Evolutionary conservation across 257 asterid species (phyloP), one percentile per base, ranked within the genome.

Genomic region (Capsicum pubescens): DNA sequence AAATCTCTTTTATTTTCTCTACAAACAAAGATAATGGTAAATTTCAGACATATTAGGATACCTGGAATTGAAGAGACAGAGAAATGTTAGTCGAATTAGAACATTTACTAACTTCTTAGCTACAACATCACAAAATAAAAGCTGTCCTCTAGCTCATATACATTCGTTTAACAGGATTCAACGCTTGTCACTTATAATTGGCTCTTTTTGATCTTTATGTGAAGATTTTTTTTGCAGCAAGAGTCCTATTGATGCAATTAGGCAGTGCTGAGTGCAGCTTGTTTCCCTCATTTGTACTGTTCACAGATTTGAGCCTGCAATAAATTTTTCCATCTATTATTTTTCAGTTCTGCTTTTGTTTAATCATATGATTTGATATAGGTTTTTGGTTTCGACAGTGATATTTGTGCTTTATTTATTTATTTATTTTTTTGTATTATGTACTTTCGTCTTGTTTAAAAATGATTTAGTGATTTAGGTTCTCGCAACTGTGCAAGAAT

Each of bases 401-500:
- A 13, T 72, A 11, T 67, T 10, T 82, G 3, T n/a, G 36, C 83
- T 71, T 59, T 85, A 61, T 66, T 26, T 26, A 26, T 82, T 36
- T 26, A 44, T 44, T 13, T 86, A 26, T 58, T 87, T 82, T 84
- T 66, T 82, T 89, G 85, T 52, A 76, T 14, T 61, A 11, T 52
- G 19, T 86, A 88, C 82, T 77, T 58, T 48, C 61, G 19, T 50
- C 42, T 52, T 76, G 63, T 21, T 21, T 52, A 26, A 76, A 74
- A 54, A 14, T 52, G 48, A 61, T 85, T 69, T 87, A 86, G 87
- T 92, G 90, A 89, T 87, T 89, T 90, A 96, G 99, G 98, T 96
- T 92, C 98, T 96, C 92, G 94, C 97, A 91, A 94, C 88, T 83
- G 88, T 96, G 88, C 99, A 96, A 90, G 90, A 90, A 86, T 72